Evolutionary conservation across 768 basidiomycete species (phyloP), one percentile per base, ranked within the genome.

Genomic region (Dioszegia crocea): DNA sequence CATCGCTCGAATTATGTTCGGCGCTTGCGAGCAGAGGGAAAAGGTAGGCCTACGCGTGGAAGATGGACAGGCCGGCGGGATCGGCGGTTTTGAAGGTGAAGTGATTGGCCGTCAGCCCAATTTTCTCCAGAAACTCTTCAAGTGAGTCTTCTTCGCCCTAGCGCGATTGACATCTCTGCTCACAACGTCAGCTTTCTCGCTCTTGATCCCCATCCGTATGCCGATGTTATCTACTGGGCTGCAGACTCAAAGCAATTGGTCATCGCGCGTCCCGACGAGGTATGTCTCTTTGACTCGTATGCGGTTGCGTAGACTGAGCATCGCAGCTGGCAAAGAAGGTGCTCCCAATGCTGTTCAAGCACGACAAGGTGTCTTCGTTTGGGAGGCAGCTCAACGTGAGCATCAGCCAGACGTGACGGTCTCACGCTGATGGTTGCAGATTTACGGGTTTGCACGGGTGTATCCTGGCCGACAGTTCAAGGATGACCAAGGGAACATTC

Each of bases 151-250:
- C 30, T 12, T 56, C 29, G 43, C 3, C 23, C 11, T 19, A 16
- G 17, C 36, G 10, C 38, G 1, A 16, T 30, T 16, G 11, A 16
- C 12, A 6, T 17, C 24, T 9, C 17, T 23, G 59, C 54, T 47
- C 16, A 59, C 30, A 8, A 30, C 31, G 31, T 12, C 41, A 76
- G 75, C 12, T 76, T 75, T 56, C 51, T 73, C 9, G 59, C 68
- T n/a, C 59, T 75, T 6, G 61, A 67, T 14, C 70, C 70, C 2
- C 64, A 70, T 47, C 72, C 71, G 14, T 69, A 61, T 41, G 68
- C 70, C 11, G 67, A 76, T 23, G 64, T 73, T n/a, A 74, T 76
- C 41, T 76, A 76, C 59, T 76, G 75, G 75, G 72, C 73, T 0
- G 57, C 67, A 4, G 73, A 76, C 43, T 68, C 69, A 4, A 60